Percentiles rank a stretch among this genome's conserved stretches.
Conservation (phyloP, 2,329 filamentous ascomycete species). For the Monosporascus sp. region DNA sequence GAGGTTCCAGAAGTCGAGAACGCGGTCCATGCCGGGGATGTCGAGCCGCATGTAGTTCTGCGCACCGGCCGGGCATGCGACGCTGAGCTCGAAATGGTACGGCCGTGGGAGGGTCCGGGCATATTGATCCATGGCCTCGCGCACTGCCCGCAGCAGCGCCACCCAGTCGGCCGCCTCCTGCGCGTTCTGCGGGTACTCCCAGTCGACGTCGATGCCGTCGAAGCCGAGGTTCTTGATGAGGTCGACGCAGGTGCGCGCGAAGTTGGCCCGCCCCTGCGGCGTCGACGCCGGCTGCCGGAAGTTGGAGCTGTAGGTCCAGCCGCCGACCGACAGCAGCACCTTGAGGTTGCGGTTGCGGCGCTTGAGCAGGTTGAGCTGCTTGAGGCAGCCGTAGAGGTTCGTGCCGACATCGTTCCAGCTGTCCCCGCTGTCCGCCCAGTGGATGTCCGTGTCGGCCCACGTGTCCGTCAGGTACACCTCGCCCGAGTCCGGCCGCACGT, state of each 20-base stretch:
- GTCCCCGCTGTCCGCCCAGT: slow-evolving; percentile 54
- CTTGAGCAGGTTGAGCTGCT: slow-evolving; percentile 84
- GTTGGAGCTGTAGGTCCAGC: slow-evolving; percentile 87
- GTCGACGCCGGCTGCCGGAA: slow-evolving; percentile 74
- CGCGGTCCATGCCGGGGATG: slow-evolving; percentile 58
- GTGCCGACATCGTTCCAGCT: slow-evolving; percentile 67
- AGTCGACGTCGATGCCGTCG: slow-evolving; percentile 64
- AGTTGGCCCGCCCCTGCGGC: slow-evolving; percentile 60
- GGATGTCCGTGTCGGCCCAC: slow-evolving; percentile 70
- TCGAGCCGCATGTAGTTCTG: slow-evolving; percentile 60
- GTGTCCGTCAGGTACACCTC: slow-evolving; percentile 68
- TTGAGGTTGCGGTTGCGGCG: slow-evolving; percentile 77
- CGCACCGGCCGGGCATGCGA: slow-evolving; percentile 59
- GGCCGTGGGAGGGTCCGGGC: slow-evolving; percentile 35
- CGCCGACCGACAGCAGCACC: slow-evolving; percentile 79
- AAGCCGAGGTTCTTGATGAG: slow-evolving; percentile 79
- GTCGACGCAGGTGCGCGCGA: slow-evolving; percentile 69
- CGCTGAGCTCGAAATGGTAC: slow-evolving; percentile 59
- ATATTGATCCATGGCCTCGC: slow-evolving; percentile 55
- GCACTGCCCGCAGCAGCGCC: slow-evolving; percentile 51
- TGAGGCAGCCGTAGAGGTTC: slow-evolving; percentile 84
- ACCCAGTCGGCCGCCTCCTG: slow-evolving; percentile 55
- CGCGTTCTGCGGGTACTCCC: slow-evolving; percentile 58
- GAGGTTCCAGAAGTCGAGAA: slow-evolving; percentile 71
- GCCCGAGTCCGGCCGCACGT: slow-evolving; percentile 72